A percentile compares a stretch with the other conserved stretches of the same genome.
Evolutionary conservation across 495 filamentous ascomycete genomes (phyloP).

Genomic region (Clohesyomyces aquaticus): DNA sequence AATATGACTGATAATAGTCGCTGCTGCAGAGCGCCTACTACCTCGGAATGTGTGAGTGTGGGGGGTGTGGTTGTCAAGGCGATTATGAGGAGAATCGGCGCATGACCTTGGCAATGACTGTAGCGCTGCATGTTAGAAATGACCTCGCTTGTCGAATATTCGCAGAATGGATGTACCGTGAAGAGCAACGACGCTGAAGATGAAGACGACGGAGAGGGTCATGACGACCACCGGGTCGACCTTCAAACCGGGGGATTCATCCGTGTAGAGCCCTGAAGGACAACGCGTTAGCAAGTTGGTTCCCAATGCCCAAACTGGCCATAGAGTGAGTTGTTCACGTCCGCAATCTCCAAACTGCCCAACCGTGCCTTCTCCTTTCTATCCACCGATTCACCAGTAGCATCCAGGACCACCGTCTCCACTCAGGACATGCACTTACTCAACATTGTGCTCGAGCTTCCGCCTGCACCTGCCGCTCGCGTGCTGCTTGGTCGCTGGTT

Average conservation of each 20-base stretch:
- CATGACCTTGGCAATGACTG: constrained; percentile 96
- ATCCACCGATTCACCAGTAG: not conserved
- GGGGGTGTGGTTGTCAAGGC: not conserved
- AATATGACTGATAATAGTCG: constrained; percentile 5
- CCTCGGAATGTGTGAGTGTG: not conserved
- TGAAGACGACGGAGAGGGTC: constrained; percentile 92
- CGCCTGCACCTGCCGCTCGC: constrained; percentile 89
- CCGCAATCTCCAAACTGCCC: too few species aligned
- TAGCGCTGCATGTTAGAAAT: constrained; percentile 28
- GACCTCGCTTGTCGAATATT: not conserved
- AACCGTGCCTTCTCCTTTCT: too few species aligned
- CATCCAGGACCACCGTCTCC: not conserved
- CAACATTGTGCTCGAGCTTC: constrained; percentile 97
- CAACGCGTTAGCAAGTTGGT: constrained; percentile 31
- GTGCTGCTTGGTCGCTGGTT: constrained; percentile 91
- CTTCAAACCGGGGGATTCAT: constrained; percentile 93
- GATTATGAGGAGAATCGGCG: constrained; percentile 75
- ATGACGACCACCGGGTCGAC: constrained; percentile 97
- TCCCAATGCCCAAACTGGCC: not conserved
- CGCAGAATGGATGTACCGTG: constrained; percentile 70
- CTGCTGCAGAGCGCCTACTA: constrained; percentile 27
- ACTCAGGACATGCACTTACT: constrained; percentile 58
- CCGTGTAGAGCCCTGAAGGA: constrained; percentile 82
- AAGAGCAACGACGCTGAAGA: constrained; percentile 95
- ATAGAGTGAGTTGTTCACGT: too few species aligned